Conservation (phyloP, 768 basidiomycete species). For the Mycena galopus region DNA sequence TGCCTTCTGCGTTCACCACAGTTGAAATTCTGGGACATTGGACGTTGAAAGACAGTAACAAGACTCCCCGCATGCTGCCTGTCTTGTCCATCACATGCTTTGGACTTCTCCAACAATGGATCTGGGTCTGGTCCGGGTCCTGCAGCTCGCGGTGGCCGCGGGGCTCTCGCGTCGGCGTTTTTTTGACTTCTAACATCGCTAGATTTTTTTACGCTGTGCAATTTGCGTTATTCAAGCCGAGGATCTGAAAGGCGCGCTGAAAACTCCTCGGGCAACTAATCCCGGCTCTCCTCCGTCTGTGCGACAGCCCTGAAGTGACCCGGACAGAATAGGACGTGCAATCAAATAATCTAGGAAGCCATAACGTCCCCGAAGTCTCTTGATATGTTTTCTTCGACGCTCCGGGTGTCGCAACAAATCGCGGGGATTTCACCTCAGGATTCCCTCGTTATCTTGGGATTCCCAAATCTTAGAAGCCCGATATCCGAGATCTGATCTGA, state of each 20-base stretch:
- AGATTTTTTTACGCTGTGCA: not conserved
- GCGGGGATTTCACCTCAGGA: slow-evolving; percentile 8
- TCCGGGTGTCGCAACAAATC: slow-evolving; percentile 7
- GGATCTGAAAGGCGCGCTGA: not conserved
- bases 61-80: not conserved
- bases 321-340: too few relatives aligned
- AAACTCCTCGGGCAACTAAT: not conserved
- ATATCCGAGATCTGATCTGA: slow-evolving; percentile 15
- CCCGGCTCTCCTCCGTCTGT: not conserved
- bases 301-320: not conserved
- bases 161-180: too few relatives aligned
- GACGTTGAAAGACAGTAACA: not conserved
- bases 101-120: not conserved
- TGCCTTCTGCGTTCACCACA: not conserved
- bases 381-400: not conserved
- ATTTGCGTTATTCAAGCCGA: not conserved
- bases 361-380: not conserved
- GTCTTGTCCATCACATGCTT: too few relatives aligned
- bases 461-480: slow-evolving; percentile 2
- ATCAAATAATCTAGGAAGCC: not conserved
- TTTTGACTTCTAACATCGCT: not conserved
- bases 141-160: not conserved
- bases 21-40: not conserved
- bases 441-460: slow-evolving; percentile 14
- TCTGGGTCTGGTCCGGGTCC: not conserved